These are phyloP conservation scores for Boletus rex-veris DNA, from an alignment of 768 basidiomycete genomes.

Conservation along the genomic window DNA sequence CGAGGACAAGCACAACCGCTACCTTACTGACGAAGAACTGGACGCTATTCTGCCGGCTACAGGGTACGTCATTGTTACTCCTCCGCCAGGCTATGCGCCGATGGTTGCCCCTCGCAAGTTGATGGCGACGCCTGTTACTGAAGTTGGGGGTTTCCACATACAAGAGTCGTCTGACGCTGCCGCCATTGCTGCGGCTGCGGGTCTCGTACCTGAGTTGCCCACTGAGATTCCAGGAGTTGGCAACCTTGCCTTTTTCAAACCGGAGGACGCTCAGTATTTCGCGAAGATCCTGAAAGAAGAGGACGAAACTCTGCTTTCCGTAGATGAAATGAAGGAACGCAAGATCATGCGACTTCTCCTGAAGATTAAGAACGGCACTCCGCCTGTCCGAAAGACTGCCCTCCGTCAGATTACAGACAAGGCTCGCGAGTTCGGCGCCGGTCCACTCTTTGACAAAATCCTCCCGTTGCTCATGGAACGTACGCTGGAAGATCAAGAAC, in stretches of 20 bases:
- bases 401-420: slow-evolving; percentile 98
- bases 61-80: slow-evolving; percentile 90
- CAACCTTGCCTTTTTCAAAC: slow-evolving; percentile 95
- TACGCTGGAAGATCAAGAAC: slow-evolving; percentile 96
- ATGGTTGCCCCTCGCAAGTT: slow-evolving; percentile 62
- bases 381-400: slow-evolving; percentile 96
- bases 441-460: slow-evolving; percentile 97
- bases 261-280: slow-evolving; percentile 97
- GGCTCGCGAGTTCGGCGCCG: slow-evolving; percentile 96
- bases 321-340: slow-evolving; percentile 99
- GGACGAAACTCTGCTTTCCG: slow-evolving; percentile 86
- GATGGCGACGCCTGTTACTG: slow-evolving; percentile 51
- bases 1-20: slow-evolving; percentile 95
- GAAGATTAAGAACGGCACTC: slow-evolving; percentile 99
- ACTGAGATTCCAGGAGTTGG: slow-evolving; percentile 99
- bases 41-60: slow-evolving; percentile 81
- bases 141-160: slow-evolving; percentile 89
- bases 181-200: slow-evolving; percentile 83
- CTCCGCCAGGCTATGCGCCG: slow-evolving; percentile 91
- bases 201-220: slow-evolving; percentile 88
- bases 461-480: slow-evolving; percentile 97
- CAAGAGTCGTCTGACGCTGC: slow-evolving; percentile 93
- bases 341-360: slow-evolving; percentile 98
- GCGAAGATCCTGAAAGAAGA: slow-evolving; percentile 94
- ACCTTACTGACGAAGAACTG: slow-evolving; percentile 93